These are phyloP conservation scores for Pelargonium exstipulatum DNA, from an alignment of 441 rosid species.

Conservation along the genomic window DNA sequence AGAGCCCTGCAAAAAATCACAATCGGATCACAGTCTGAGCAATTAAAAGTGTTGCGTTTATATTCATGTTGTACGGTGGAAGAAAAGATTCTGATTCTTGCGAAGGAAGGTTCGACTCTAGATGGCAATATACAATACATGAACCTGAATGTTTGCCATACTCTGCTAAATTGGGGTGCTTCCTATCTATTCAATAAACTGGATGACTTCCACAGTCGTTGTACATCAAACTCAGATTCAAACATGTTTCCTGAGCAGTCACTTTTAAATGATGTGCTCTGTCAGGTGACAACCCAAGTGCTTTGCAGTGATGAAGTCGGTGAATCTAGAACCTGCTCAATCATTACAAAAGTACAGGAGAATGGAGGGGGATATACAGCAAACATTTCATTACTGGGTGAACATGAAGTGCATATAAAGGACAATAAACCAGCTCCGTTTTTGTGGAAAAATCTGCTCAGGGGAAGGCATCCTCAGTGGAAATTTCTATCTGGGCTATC, in stretches of 20 bases:
- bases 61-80: conserved; percentile 69
- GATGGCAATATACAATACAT: conserved; percentile 41
- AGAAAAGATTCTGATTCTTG: conserved; percentile 65
- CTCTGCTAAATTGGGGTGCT: conserved; percentile 83
- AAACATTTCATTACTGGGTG: conserved; percentile 51
- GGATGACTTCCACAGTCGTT: conserved; percentile 48
- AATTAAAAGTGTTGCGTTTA: conserved; percentile 64
- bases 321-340: conserved; percentile 24
- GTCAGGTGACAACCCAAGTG: conserved; percentile 51
- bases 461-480: conserved; percentile 59
- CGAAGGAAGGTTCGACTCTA: conserved; percentile 47
- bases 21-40: conserved; percentile 48
- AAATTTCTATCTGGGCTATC: conserved; percentile 44
- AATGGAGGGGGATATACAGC: conserved; percentile 47
- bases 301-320: conserved; percentile 34
- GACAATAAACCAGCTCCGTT: conserved; percentile 48
- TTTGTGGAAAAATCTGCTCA: conserved; percentile 67
- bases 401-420: conserved; percentile 38
- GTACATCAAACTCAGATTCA: conserved; percentile 22
- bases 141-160: conserved; percentile 35
- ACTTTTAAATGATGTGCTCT: conserved; percentile 34
- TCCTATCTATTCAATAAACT: conserved; percentile 52
- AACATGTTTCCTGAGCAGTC: conserved; percentile 31
- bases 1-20: conserved; percentile 65
- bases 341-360: conserved; percentile 49